Conservation (phyloP, 2,329 filamentous ascomycete genomes). For the Rasamsonia emersonii region DNA sequence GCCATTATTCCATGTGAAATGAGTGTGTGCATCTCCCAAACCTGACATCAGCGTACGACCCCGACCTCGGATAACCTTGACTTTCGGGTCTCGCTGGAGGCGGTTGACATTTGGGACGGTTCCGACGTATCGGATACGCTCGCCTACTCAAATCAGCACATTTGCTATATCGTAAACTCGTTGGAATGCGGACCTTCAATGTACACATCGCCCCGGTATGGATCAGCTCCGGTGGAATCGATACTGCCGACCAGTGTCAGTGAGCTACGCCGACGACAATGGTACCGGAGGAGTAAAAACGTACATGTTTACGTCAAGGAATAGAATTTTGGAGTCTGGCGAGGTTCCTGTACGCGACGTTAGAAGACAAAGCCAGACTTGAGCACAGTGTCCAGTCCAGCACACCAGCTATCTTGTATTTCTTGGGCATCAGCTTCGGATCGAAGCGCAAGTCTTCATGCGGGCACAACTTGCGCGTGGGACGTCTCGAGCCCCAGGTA, state of each 20-base stretch:
- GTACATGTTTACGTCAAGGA: too few relatives aligned
- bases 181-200: constrained; percentile 23
- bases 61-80: constrained; percentile 30
- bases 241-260: constrained; percentile 33
- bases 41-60: constrained; percentile 44
- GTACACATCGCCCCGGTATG: constrained; percentile 32
- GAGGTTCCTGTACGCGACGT: too few relatives aligned
- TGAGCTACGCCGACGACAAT: too few relatives aligned
- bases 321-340: too few relatives aligned
- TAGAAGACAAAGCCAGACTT: too few relatives aligned
- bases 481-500: too few relatives aligned
- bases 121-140: constrained; percentile 27
- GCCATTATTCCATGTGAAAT: constrained; percentile 42
- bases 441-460: too few relatives aligned
- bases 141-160: constrained; percentile 12
- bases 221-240: constrained; percentile 30
- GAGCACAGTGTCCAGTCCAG: too few relatives aligned
- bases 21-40: constrained; percentile 42
- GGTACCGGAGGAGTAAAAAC: too few relatives aligned
- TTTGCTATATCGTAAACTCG: not conserved
- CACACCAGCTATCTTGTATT: too few relatives aligned
- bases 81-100: constrained; percentile 20
- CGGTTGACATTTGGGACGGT: constrained; percentile 21
- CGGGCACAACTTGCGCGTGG: too few relatives aligned
- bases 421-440: too few relatives aligned